Conservation (phyloP, 257 asterid genomes). For the Coffea eugenioides region DNA sequence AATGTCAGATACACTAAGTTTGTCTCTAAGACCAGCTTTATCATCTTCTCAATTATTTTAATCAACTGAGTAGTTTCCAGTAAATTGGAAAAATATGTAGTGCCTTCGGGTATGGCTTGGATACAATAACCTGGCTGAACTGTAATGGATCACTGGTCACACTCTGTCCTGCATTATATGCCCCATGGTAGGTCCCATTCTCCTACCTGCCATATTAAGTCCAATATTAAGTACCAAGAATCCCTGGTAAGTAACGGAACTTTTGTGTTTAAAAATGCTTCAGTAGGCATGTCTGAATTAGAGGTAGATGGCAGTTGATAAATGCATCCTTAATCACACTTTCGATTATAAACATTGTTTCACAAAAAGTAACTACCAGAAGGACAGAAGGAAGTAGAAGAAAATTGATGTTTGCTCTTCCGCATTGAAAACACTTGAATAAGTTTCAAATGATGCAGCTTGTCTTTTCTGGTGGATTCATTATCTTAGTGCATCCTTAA, state of each 20-base stretch:
- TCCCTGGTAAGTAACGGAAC: not conserved
- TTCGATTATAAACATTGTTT: not conserved
- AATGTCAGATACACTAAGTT: not conserved
- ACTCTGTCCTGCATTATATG: too few species aligned
- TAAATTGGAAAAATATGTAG: not conserved
- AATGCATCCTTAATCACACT: too few species aligned
- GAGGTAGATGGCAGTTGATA: not conserved
- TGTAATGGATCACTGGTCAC: not conserved
- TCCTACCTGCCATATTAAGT: not conserved
- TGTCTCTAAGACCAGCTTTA: not conserved
- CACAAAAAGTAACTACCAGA: not conserved
- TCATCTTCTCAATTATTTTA: not conserved
- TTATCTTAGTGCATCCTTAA: constrained; percentile 7
- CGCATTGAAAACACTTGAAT: not conserved
- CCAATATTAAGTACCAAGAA: not conserved
- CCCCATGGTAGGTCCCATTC: not conserved
- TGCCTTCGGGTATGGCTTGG: not conserved
- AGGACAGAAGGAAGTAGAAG: not conserved
- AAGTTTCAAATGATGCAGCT: not conserved
- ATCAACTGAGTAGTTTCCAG: not conserved
- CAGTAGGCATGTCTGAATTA: not conserved
- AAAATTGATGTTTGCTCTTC: not conserved
- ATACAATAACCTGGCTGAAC: not conserved
- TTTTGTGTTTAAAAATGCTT: not conserved
- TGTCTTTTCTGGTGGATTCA: not conserved